Conservation (phyloP, 1,284 basidiomycete species). For the Heliocybe sulcata region DNA sequence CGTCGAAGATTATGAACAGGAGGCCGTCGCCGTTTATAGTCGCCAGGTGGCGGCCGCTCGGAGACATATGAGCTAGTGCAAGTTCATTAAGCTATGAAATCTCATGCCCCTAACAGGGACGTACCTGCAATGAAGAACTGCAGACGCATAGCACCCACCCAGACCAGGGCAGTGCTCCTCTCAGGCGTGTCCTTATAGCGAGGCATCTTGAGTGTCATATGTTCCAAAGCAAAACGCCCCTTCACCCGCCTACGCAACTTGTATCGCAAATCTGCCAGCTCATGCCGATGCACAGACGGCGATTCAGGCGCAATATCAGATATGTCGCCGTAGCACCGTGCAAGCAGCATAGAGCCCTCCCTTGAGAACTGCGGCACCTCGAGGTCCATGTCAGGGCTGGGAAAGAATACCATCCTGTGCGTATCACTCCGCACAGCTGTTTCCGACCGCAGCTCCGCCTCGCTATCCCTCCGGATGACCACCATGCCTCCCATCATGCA, state of each 20-base stretch:
- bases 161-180: not conserved
- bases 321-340: not conserved
- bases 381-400: not conserved
- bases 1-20: not conserved
- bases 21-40: constrained; percentile 1
- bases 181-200: not conserved
- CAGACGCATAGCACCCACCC: not conserved
- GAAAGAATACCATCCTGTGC: not conserved
- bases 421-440: not conserved
- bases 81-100: not conserved
- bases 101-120: not conserved
- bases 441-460: not conserved
- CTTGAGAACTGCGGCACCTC: not conserved
- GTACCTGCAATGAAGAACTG: constrained; percentile 1
- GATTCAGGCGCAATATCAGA: not conserved
- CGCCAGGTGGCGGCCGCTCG: not conserved
- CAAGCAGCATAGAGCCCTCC: not conserved
- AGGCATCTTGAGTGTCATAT: not conserved
- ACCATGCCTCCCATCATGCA: not conserved
- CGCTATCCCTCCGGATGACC: not conserved
- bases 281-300: not conserved
- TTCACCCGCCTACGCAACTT: not conserved
- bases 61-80: not conserved
- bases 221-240: not conserved
- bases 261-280: not conserved